Conservation (phyloP, 192 early-diverging fungal genomes). For the Entomortierella beljakovae region DNA sequence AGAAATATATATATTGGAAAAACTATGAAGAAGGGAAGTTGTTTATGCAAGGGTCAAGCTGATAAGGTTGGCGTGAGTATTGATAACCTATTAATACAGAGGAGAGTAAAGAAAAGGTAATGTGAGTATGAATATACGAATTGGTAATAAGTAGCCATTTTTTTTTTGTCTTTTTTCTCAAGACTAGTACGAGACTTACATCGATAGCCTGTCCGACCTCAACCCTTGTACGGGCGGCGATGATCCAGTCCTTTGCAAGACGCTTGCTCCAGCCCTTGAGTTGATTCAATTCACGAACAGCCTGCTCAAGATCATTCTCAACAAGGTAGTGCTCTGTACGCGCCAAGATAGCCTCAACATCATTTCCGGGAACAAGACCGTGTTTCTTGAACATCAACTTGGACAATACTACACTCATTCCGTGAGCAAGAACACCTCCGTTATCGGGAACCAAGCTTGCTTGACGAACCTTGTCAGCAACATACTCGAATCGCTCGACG, state of each 20-base stretch:
- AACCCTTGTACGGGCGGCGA: slow-evolving; percentile 81
- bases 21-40: neutral
- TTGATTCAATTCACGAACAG: slow-evolving; percentile 93
- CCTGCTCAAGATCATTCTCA: slow-evolving; percentile 85
- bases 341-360: slow-evolving; percentile 87
- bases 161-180: no score
- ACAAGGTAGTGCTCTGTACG: slow-evolving; percentile 80
- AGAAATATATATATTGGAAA: neutral
- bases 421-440: slow-evolving; percentile 88
- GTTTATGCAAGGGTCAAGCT: slow-evolving; percentile 59
- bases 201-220: slow-evolving; percentile 91
- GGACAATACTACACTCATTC: slow-evolving; percentile 76
- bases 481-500: slow-evolving; percentile 73
- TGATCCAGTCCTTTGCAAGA: slow-evolving; percentile 91
- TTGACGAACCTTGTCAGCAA: slow-evolving; percentile 76
- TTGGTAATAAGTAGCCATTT: neutral
- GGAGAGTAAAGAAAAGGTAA: neutral
- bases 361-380: slow-evolving; percentile 86
- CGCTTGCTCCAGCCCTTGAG: slow-evolving; percentile 90
- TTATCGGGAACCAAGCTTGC: slow-evolving; percentile 89
- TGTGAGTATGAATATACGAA: neutral
- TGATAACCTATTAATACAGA: slow-evolving; percentile 51
- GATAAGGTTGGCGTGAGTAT: slow-evolving; percentile 57
- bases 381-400: slow-evolving; percentile 86
- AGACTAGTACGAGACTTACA: no score